Evolutionary conservation across 1,284 basidiomycete genomes (phyloP).

Genomic region (Tetrapyrgos nigripes): DNA sequence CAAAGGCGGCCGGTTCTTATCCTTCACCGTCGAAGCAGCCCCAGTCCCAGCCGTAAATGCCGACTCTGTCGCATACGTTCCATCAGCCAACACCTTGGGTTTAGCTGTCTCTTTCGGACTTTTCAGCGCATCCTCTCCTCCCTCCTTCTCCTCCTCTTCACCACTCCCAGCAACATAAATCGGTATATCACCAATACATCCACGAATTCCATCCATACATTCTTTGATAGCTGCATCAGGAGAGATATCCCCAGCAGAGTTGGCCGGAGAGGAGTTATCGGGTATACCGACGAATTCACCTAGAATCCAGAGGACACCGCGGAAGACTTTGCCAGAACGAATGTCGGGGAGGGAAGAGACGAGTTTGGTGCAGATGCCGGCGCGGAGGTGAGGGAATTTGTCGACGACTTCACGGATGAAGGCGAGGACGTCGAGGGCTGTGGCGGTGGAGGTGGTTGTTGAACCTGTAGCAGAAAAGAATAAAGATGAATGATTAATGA

Average conservation of each 20-base stretch:
- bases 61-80: conserved; percentile 98
- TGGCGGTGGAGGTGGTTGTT: conserved; percentile 5
- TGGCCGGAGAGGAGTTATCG: conserved; percentile 42
- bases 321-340: conserved; percentile 97
- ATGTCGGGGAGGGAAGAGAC: conserved; percentile 87
- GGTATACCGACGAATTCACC: conserved; percentile 89
- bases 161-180: conserved; percentile 63
- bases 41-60: conserved; percentile 80
- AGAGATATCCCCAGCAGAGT: not conserved
- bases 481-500: not conserved
- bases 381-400: conserved; percentile 92
- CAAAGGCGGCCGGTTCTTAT: conserved; percentile 88
- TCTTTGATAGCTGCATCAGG: conserved; percentile 55
- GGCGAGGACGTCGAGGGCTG: conserved; percentile 16
- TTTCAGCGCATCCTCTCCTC: not conserved
- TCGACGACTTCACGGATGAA: conserved; percentile 88
- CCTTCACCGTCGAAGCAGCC: conserved; percentile 66
- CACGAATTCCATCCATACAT: conserved; percentile 84
- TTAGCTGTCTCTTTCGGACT: conserved; percentile 32
- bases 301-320: conserved; percentile 97
- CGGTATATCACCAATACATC: conserved; percentile 94
- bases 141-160: conserved; percentile 39
- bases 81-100: conserved; percentile 89
- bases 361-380: conserved; percentile 88
- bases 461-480: not conserved